Base-by-base conservation (phyloP, 2,329 filamentous ascomycete species). In the Bimuria novae-zelandiae region DNA sequence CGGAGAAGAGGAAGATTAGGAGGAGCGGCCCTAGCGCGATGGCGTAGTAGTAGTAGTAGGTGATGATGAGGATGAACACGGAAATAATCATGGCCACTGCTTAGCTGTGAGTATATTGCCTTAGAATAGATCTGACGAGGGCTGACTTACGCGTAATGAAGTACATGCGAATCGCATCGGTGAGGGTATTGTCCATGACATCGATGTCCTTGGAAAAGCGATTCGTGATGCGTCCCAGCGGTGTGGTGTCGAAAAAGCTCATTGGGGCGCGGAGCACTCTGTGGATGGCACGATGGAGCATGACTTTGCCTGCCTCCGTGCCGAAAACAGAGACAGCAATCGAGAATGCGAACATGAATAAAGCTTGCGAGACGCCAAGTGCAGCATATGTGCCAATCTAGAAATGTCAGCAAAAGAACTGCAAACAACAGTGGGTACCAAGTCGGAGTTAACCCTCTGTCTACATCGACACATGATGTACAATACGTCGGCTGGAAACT, bases 181-280 rank as follows among this genome's bases (percentile, higher is more conserved):
- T 89, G 37, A 97, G 77, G 52, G 87, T 90, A 72, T 96, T 96
- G 76, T 97, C 94, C 91, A 97, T 95, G 51, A 94, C 90, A 67
- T 97, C 91, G 35, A 97, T 89, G 67, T 99, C 94, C 62, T 93
- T 89, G 27, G 91, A 95, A 76, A 97, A 97, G 14, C 94, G 89
- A 72, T 97, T 97, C 19, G 92, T 96, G 71, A 97, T 97, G 32
- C 93, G 88, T 17, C 94, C 94, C 1, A 97, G 82, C 0, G 94
- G 94, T 0, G 94, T 97, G 0, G 94, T 97, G 66, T 99, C 94
- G 76, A 97, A 97, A 77, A 97, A 97, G 4, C 89, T 89, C 91
- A 88, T 87, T 1, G 86, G 86, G 3, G 86, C 85, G 41, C 85
- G 78, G 7, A 88, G 72, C 0, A 94, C 90, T 14, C 89, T 83